Conservation (phyloP, 768 basidiomycete species). For the Xerocomus potaroensis region DNA sequence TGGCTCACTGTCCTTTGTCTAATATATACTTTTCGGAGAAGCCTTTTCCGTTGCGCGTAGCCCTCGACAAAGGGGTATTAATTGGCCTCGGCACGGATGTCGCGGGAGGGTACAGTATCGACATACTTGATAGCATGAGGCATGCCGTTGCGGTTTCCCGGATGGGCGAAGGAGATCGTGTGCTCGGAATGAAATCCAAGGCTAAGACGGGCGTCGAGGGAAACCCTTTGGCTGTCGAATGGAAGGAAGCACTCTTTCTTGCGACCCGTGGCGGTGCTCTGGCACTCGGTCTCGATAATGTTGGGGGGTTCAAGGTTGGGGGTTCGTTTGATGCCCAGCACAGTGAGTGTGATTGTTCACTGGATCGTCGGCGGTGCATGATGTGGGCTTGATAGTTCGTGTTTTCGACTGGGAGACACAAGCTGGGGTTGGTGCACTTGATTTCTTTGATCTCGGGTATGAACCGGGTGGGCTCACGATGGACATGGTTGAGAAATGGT, state of each 20-base stretch:
- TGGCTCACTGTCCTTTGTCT: conserved; percentile 87
- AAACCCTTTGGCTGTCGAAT: conserved; percentile 53
- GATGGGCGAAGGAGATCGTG: conserved; percentile 55
- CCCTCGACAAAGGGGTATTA: conserved; percentile 54
- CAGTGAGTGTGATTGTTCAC: conserved; percentile 41
- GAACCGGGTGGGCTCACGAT: conserved; percentile 24
- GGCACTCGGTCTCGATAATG: conserved; percentile 56
- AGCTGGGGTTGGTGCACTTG: conserved; percentile 57
- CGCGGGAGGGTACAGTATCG: conserved; percentile 79
- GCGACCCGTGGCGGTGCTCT: conserved; percentile 76
- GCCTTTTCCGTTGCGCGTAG: conserved; percentile 68
- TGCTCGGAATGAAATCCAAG: conserved; percentile 18
- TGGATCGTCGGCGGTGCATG: neutral
- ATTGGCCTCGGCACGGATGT: conserved; percentile 85
- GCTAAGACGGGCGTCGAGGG: neutral
- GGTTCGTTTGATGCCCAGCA: conserved; percentile 72
- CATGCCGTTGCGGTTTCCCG: conserved; percentile 69
- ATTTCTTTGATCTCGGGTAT: conserved; percentile 53
- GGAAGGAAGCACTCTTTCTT: conserved; percentile 78
- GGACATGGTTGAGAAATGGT: conserved; percentile 84
- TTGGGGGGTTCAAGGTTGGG: conserved; percentile 56
- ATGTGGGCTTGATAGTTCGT: conserved; percentile 36
- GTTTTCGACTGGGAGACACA: conserved; percentile 40
- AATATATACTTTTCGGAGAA: conserved; percentile 82
- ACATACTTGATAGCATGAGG: conserved; percentile 78